Base-by-base conservation (phyloP, 257 asterid genomes). In the Paulownia fortunei region DNA sequence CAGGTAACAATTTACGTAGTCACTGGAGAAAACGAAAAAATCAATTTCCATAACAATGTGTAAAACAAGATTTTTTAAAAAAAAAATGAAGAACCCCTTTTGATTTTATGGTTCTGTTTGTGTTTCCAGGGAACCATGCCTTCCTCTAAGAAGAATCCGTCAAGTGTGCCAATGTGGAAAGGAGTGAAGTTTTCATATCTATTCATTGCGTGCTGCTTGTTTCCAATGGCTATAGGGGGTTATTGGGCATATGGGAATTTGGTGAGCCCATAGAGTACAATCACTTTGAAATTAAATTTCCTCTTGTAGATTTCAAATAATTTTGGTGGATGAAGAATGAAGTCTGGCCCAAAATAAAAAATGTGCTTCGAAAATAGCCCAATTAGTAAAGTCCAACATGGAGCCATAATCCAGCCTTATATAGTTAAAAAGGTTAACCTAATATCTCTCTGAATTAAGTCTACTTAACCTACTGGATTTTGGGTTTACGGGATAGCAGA, bases 71-170 rank as follows among this genome's bases (percentile, higher is more conserved):
- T n/a, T n/a, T n/a, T n/a, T n/a, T n/a, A n/a, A n/a, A n/a, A n/a
- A n/a, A n/a, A n/a, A n/a, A n/a, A n/a, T n/a, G n/a, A n/a, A n/a
- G n/a, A n/a, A n/a, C n/a, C n/a, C n/a, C n/a, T n/a, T 9, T 12
- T 12, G 54, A 75, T 6, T 41, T 44, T 8, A 39, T 32, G 32
- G 18, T 19, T 49, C 30, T 34, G 46, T 71, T 34, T 52, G 79
- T 62, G 44, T 74, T 71, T 83, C 76, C 86, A 93, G 98, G 97
- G 97, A 23, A 94, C 97, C 2, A 89, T 94, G 94, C 97, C 98
- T 59, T 94, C 97, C 0, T 84, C 83, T 21, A 59, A 69, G 9
- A 89, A 88, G 86, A 83, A 87, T 18, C 98, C 96, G 34, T 89
- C 98, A 0, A 82, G 89, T 52, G 81, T 86, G 76, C 94, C 97